A percentile compares a stretch with the other conserved stretches of the same genome.
Evolutionary conservation across 805 yeast genomes (phyloP).

Genomic region (Wickerhamiella allomyrinae): DNA sequence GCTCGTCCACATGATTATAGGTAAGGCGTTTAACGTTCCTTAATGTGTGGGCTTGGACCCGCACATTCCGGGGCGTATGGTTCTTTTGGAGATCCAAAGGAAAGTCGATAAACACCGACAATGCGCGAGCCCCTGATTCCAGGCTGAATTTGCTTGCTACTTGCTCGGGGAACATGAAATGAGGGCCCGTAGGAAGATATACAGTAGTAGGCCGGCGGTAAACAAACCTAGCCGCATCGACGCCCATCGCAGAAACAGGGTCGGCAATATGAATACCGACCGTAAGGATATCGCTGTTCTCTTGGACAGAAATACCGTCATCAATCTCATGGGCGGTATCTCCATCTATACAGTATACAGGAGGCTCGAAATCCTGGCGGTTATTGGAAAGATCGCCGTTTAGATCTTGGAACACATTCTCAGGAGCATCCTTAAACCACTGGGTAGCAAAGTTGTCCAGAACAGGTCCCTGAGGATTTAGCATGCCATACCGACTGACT

Average conservation of each 20-base stretch:
- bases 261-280: conserved; percentile 74
- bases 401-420: background rate
- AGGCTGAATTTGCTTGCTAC: conserved; percentile 40
- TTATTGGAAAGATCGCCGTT: background rate
- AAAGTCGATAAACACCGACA: background rate
- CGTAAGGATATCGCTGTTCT: conserved; percentile 16
- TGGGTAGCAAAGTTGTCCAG: conserved; percentile 2
- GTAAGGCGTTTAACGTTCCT: conserved; percentile 40
- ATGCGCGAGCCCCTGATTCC: conserved; percentile 31
- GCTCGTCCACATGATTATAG: conserved; percentile 48
- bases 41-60: conserved; percentile 31
- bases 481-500: background rate
- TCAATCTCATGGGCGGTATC: conserved; percentile 78
- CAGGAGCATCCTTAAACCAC: conserved; percentile 1
- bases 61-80: conserved; percentile 26
- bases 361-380: conserved; percentile 6
- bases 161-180: conserved; percentile 55
- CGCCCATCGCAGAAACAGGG: conserved; percentile 51
- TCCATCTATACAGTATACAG: conserved; percentile 69
- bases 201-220: conserved; percentile 47
- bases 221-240: conserved; percentile 39
- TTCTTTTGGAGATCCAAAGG: background rate
- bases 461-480: conserved; percentile 2
- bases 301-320: conserved; percentile 64
- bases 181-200: conserved; percentile 53